Evolutionary conservation across 2,329 filamentous ascomycete species (phyloP).

Genomic region (Geosmithia flava): DNA sequence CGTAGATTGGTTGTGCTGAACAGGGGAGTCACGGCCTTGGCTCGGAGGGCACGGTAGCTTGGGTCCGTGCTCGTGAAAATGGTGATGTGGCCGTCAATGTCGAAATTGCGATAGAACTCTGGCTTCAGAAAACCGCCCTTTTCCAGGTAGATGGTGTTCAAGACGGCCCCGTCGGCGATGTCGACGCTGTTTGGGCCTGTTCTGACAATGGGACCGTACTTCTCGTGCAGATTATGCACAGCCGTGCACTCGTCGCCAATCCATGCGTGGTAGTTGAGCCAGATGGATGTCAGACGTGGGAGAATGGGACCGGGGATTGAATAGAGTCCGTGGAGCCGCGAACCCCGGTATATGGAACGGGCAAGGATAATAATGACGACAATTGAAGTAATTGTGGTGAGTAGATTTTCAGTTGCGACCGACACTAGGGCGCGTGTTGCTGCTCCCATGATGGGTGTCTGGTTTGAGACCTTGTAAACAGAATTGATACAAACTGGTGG

Average conservation of each 20-base stretch:
- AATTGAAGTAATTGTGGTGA: not conserved
- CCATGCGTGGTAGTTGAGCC: conserved; percentile 5
- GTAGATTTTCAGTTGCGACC: not conserved
- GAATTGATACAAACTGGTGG: no score
- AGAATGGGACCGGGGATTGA: conserved; percentile 4
- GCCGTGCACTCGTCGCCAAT: conserved; percentile 4
- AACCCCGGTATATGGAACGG: not conserved
- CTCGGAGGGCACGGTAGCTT: conserved; percentile 25
- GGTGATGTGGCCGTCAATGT: conserved; percentile 40
- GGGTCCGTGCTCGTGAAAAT: conserved; percentile 36
- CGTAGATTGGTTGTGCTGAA: conserved; percentile 34
- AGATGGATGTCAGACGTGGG: conserved; percentile 1
- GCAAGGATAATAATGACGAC: not conserved
- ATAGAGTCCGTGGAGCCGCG: not conserved
- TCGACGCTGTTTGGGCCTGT: conserved; percentile 24
- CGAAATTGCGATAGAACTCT: conserved; percentile 39
- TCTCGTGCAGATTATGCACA: conserved; percentile 13
- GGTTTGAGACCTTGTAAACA: no score
- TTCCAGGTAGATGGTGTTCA: conserved; percentile 35
- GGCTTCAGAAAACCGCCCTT: conserved; percentile 41
- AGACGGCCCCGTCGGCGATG: conserved; percentile 28
- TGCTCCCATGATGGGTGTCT: not conserved
- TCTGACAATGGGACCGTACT: conserved; percentile 20
- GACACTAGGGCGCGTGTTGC: not conserved
- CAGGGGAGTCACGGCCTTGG: conserved; percentile 34